phyloP scores from a whole-genome alignment of 2,329 filamentous ascomycete genomes.

The Cordyceps cicadae region DNA sequence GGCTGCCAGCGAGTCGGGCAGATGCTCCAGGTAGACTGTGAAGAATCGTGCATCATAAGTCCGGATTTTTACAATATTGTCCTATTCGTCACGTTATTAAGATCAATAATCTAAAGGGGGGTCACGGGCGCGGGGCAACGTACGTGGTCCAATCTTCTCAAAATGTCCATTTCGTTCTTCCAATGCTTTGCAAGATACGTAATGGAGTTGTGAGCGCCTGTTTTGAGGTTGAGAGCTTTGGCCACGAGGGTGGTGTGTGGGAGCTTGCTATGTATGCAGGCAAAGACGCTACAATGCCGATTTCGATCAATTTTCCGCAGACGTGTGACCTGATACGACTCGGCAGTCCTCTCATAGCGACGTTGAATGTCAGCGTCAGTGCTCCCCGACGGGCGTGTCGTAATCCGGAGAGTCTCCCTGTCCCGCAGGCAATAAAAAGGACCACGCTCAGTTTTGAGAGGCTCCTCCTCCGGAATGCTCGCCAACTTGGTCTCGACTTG shows the following conservation, averaged over 20 bases:
- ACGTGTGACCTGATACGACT: not conserved
- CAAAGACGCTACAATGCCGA: slow-evolving; percentile 1
- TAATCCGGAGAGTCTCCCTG: not conserved
- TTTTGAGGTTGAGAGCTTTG: slow-evolving; percentile 1
- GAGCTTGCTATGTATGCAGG: not conserved
- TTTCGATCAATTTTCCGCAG: not conserved
- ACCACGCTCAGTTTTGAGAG: not conserved
- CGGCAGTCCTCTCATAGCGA: not conserved
- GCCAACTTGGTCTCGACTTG: not conserved
- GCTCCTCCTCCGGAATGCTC: not conserved
- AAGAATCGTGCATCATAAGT: not conserved
- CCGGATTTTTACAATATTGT: not conserved
- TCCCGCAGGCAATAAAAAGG: not conserved
- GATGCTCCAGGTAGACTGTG: slow-evolving; percentile 4
- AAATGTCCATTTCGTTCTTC: not conserved
- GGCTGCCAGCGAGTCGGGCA: not conserved
- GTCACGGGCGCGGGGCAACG: not conserved
- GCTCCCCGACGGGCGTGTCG: not conserved
- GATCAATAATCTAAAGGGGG: not conserved
- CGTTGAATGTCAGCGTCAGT: not conserved
- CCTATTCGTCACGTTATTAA: not conserved
- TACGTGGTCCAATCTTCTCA: not conserved
- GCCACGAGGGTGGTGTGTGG: slow-evolving; percentile 1
- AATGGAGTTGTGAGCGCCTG: not conserved
- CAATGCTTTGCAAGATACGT: not conserved